Evolutionary conservation across 768 basidiomycete species (phyloP).

Genomic region (Boletus bicolor): DNA sequence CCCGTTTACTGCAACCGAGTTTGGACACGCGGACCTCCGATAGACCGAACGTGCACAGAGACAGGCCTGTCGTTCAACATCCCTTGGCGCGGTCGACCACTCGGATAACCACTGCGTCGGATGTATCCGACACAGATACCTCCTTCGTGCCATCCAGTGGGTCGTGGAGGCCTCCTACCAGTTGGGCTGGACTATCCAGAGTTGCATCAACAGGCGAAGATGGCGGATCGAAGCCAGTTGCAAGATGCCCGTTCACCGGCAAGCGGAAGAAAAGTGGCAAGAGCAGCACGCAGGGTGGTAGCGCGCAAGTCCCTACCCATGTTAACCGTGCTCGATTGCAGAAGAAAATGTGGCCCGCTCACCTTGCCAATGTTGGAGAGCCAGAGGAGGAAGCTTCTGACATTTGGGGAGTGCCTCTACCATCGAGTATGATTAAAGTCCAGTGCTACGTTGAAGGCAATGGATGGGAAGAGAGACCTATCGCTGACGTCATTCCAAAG

Average conservation of each 20-base stretch:
- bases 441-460: constrained; percentile 5
- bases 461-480: constrained; percentile 21
- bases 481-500: constrained; percentile 31
- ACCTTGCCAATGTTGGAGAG: neutral
- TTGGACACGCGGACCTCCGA: neutral
- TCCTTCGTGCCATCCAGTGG: neutral
- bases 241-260: neutral
- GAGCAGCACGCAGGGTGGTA: neutral
- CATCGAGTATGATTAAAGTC: constrained; percentile 13
- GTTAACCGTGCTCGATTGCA: neutral
- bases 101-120: neutral
- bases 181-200: constrained; percentile 23
- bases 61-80: neutral
- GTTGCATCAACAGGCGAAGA: neutral
- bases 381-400: neutral
- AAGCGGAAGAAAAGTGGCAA: neutral
- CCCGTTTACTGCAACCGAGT: neutral
- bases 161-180: constrained; percentile 24
- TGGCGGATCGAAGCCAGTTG: neutral
- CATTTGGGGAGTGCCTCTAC: neutral
- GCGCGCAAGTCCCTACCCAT: neutral
- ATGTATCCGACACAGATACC: neutral
- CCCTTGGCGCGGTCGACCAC: neutral
- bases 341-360: neutral
- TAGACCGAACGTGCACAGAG: neutral